A percentile compares a stretch with the other conserved stretches of the same genome.
These are phyloP conservation scores for Strigomonas galati DNA, from an alignment of 208 protist genomes.

Conservation along the genomic window DNA sequence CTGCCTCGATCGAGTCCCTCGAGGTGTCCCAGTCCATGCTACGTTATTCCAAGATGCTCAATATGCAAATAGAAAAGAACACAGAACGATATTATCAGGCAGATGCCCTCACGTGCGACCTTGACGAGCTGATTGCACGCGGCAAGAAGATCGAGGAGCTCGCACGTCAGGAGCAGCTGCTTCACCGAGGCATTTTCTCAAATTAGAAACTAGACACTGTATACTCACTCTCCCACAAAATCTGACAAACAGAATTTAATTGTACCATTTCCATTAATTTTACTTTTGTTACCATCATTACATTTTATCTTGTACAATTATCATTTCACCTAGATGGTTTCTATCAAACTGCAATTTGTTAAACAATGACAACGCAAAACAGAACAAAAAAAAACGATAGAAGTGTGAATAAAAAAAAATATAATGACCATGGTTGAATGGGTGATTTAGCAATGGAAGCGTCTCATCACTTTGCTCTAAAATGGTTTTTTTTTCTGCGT, in stretches of 20 bases:
- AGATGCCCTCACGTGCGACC: conserved; percentile 25
- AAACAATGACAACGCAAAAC: too few species aligned
- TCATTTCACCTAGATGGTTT: conserved; percentile 10
- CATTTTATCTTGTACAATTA: conserved; percentile 12
- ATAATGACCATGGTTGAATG: too few species aligned
- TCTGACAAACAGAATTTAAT: too few species aligned
- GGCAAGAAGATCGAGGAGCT: conserved; percentile 13
- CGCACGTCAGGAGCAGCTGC: background rate
- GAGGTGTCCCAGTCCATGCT: conserved; percentile 50
- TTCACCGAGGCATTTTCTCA: background rate
- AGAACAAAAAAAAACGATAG: too few species aligned
- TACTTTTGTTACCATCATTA: background rate
- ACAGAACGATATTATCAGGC: conserved; percentile 26
- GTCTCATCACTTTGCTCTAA: too few species aligned
- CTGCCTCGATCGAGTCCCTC: conserved; percentile 28
- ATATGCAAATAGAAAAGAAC: conserved; percentile 37
- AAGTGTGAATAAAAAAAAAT: too few species aligned
- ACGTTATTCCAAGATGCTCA: conserved; percentile 49
- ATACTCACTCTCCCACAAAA: background rate
- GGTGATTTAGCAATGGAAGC: too few species aligned
- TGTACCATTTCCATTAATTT: too few species aligned
- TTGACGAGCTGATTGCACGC: conserved; percentile 52
- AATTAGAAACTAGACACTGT: background rate
- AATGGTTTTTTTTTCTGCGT: conserved; percentile 16
- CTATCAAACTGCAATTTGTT: background rate